These are phyloP conservation scores for Naumovozyma castellii DNA, from an alignment of 805 yeast species.

Conservation along the genomic window DNA sequence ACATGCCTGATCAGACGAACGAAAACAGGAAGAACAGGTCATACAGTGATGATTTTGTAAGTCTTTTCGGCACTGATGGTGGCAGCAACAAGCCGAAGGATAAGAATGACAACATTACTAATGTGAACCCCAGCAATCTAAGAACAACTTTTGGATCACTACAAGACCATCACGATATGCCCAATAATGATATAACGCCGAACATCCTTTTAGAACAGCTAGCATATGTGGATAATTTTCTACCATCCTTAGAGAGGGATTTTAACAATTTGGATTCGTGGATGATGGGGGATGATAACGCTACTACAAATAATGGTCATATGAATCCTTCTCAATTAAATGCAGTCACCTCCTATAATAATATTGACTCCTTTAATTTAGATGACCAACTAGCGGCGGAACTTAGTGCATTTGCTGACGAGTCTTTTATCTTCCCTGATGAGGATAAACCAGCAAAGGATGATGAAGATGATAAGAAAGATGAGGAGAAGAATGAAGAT, in stretches of 20 bases:
- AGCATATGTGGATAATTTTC: conserved; percentile 70
- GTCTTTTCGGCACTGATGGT: background rate
- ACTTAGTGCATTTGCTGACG: conserved; percentile 75
- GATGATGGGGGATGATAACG: conserved; percentile 28
- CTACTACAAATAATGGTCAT: conserved; percentile 28
- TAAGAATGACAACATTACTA: background rate
- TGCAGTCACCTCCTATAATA: conserved; percentile 1
- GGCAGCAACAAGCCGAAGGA: background rate
- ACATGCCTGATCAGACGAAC: background rate
- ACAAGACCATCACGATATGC: background rate
- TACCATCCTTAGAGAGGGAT: conserved; percentile 44
- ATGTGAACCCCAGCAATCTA: background rate
- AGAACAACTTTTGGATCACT: background rate
- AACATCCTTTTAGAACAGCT: conserved; percentile 57
- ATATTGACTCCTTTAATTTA: conserved; percentile 31
- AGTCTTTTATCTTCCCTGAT: conserved; percentile 70
- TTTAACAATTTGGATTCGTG: conserved; percentile 28
- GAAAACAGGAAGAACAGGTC: background rate
- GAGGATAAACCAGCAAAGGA: conserved; percentile 39
- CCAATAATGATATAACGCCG: conserved; percentile 18
- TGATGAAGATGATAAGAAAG: conserved; percentile 4
- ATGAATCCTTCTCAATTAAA: conserved; percentile 2
- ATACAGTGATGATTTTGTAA: background rate
- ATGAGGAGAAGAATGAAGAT: conserved; percentile 4
- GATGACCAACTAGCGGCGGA: conserved; percentile 53